Evolutionary conservation across 352 stramenopile genomes (phyloP).

Genomic region (Thraustochytrium striatum): DNA sequence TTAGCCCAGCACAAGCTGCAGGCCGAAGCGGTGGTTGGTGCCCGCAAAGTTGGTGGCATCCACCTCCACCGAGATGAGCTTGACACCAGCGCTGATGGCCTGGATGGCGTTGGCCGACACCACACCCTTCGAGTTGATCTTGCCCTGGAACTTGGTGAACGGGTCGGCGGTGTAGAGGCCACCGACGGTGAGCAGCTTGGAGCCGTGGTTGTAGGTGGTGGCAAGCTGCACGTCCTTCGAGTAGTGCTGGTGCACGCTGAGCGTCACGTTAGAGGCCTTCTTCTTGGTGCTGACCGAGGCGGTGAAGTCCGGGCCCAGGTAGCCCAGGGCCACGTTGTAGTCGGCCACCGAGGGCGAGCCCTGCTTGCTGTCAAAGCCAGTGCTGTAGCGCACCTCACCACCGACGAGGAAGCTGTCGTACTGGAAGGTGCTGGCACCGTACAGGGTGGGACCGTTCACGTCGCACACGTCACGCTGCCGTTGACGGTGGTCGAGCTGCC

Average conservation of each 20-base stretch:
- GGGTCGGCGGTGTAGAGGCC: conserved; percentile 43
- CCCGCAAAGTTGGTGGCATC: conserved; percentile 48
- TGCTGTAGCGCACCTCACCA: conserved; percentile 49
- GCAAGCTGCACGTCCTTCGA: conserved; percentile 39
- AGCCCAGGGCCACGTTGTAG: conserved; percentile 40
- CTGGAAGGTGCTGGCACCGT: conserved; percentile 32
- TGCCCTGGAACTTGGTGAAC: conserved; percentile 36
- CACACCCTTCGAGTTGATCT: conserved; percentile 48
- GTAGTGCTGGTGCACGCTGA: conserved; percentile 43
- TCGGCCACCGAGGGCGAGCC: conserved; percentile 23
- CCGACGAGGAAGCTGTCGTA: conserved; percentile 50
- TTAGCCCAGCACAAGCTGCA: conserved; percentile 46
- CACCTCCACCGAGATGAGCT: conserved; percentile 48
- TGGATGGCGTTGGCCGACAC: conserved; percentile 47
- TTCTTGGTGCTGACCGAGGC: conserved; percentile 26
- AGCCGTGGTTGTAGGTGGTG: conserved; percentile 45
- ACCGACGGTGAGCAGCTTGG: conserved; percentile 44
- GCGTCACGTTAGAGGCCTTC: conserved; percentile 31
- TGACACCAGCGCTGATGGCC: conserved; percentile 31
- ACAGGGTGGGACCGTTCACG: conserved; percentile 45
- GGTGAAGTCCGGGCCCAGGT: conserved; percentile 31
- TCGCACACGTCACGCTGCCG: conserved; percentile 45
- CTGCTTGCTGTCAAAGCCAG: conserved; percentile 39
- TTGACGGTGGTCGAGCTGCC: conserved; percentile 33
- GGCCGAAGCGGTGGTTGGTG: conserved; percentile 47